Conservation (phyloP, 2,329 filamentous ascomycete genomes). For the Mariannaea elegans region DNA sequence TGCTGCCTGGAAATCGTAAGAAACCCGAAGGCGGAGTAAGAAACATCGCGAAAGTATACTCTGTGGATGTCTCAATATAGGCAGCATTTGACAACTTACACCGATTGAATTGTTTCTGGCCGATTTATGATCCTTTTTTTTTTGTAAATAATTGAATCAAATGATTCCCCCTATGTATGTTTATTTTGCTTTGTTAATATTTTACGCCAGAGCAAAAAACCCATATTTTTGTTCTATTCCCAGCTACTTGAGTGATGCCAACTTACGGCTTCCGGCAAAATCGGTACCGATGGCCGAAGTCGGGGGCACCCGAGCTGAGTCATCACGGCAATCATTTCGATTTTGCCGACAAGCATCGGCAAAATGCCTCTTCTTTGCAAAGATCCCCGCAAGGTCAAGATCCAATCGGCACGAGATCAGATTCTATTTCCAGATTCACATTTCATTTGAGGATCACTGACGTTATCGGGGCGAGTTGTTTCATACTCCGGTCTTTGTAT, state of each 20-base stretch:
- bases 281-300: neutral
- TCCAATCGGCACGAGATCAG: conserved; percentile 29
- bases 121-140: no score
- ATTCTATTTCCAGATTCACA: neutral
- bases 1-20: no score
- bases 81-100: no score
- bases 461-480: neutral
- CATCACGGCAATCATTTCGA: conserved; percentile 25
- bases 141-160: no score
- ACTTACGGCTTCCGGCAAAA: conserved; percentile 15
- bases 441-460: neutral
- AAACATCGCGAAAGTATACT: no score
- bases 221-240: no score
- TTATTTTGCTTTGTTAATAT: no score
- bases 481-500: neutral
- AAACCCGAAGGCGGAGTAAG: no score
- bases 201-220: no score
- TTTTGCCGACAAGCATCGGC: conserved; percentile 6
- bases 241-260: conserved; percentile 12
- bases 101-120: no score
- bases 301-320: conserved; percentile 22
- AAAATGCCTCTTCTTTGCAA: neutral
- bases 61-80: no score
- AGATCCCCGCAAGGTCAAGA: neutral
- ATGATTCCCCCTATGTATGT: no score